Conservation (phyloP, 495 filamentous ascomycete species). For the Hyaloscypha hepaticicola region DNA sequence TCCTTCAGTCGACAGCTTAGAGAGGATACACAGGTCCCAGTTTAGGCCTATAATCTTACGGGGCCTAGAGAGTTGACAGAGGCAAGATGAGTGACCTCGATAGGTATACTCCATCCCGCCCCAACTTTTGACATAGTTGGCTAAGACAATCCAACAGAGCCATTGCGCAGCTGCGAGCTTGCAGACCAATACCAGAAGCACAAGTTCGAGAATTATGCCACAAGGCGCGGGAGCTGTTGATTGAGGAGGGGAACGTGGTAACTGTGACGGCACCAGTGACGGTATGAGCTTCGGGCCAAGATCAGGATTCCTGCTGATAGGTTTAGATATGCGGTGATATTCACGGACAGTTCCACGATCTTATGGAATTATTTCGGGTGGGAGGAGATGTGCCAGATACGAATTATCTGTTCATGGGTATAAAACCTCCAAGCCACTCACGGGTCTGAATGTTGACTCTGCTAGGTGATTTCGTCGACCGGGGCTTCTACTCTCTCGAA, state of each 20-base stretch:
- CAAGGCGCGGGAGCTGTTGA: constrained; percentile 93
- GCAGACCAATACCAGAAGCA: constrained; percentile 91
- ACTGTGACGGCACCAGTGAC: constrained; percentile 95
- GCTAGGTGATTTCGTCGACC: constrained; percentile 91
- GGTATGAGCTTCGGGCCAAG: constrained; percentile 40
- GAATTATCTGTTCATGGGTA: constrained; percentile 97
- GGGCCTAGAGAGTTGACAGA: background rate
- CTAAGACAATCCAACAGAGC: constrained; percentile 55
- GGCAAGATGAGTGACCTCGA: constrained; percentile 82
- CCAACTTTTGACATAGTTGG: background rate
- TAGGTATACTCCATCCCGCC: constrained; percentile 50
- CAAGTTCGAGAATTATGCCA: constrained; percentile 96
- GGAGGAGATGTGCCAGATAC: constrained; percentile 96
- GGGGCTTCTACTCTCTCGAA: constrained; percentile 96
- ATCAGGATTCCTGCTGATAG: constrained; percentile 16
- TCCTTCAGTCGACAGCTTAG: too few relatives aligned
- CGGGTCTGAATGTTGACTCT: constrained; percentile 16
- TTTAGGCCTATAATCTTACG: constrained; percentile 2
- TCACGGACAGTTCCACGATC: constrained; percentile 96
- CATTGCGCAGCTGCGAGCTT: constrained; percentile 90
- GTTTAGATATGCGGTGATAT: constrained; percentile 92
- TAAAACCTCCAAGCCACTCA: background rate
- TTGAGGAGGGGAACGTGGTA: constrained; percentile 98
- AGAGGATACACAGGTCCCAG: too few relatives aligned
- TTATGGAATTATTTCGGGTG: constrained; percentile 98